Conservation (phyloP, 2,329 filamentous ascomycete genomes). For the Aureobasidium sp. region DNA sequence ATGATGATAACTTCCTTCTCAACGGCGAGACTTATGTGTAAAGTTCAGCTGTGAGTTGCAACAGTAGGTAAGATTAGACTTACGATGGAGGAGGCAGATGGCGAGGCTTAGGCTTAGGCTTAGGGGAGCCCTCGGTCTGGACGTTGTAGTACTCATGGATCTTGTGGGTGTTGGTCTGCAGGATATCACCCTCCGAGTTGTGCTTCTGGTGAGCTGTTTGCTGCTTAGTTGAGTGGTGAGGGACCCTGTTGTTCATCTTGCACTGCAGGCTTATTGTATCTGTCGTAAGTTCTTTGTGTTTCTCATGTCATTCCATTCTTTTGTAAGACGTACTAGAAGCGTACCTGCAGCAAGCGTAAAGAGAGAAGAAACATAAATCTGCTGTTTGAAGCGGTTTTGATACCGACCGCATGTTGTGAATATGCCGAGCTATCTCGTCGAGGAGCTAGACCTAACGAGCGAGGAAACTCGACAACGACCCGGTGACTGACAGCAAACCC, state of each 20-base stretch:
- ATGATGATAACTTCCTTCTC: neutral
- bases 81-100: neutral
- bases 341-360: neutral
- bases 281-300: neutral
- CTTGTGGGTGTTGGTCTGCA: too few relatives aligned
- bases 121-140: neutral
- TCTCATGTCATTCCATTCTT: neutral
- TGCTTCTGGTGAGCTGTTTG: neutral
- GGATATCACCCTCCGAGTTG: too few relatives aligned
- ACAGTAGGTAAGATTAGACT: neutral
- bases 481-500: neutral
- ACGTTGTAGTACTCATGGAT: too few relatives aligned
- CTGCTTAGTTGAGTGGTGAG: neutral
- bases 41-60: neutral
- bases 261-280: neutral
- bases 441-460: neutral
- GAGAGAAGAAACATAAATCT: neutral
- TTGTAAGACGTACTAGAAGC: neutral
- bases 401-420: neutral
- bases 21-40: neutral
- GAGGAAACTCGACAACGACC: neutral
- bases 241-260: conserved; percentile 2
- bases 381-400: neutral
- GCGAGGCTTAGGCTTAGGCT: neutral
- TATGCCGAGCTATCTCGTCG: neutral